Evolutionary conservation across 345 rosid species (phyloP), one percentile per base, ranked within the genome.

Genomic region (Ceriops zippeliana): DNA sequence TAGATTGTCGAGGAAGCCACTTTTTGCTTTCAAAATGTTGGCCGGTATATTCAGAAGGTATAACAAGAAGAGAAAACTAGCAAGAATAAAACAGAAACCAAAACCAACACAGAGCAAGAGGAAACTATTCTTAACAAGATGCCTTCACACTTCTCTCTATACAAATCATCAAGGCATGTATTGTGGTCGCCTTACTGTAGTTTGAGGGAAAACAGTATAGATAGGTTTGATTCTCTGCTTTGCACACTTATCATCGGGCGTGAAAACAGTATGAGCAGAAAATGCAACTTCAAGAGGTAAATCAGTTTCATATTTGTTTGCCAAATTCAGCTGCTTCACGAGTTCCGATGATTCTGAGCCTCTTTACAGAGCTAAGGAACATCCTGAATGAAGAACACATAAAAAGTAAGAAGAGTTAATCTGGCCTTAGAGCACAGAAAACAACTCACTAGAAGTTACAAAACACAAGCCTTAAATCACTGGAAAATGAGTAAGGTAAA

Each of bases 321-420:
- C 93, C 89, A 52, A 86, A 76, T 74, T 96, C 95, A 63, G 84
- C 87, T 52, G 96, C 95, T 58, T 89, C 96, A 9, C 86, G 77
- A 56, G 80, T 85, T 82, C 87, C 83, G 93, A 87, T 91, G 79
- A 93, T 89, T 80, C 91, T 76, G 53, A 93, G 96, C 86, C 96
- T 87, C 83, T 73, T 91, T 72, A 91, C 96, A 1, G 89, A 86
- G 67, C 69, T 62, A 54, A 86, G 73, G 70, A 91, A 93, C 93
- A 93, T 86, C 82, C 99, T 89, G 81, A 60, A 74, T 42, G 59
- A 46, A 68, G 59, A 77, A 30, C 52, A 32, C 66, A 17, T 32
- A 30, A 67, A 8, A 52, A 34, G 52, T 20, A 47, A n/a, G 35
- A 61, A 24, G 46, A 19, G 31, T 62, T 13, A 56, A 68, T 10